Base-by-base conservation (phyloP, 805 yeast species). In the Wickerhamiella nectarea region DNA sequence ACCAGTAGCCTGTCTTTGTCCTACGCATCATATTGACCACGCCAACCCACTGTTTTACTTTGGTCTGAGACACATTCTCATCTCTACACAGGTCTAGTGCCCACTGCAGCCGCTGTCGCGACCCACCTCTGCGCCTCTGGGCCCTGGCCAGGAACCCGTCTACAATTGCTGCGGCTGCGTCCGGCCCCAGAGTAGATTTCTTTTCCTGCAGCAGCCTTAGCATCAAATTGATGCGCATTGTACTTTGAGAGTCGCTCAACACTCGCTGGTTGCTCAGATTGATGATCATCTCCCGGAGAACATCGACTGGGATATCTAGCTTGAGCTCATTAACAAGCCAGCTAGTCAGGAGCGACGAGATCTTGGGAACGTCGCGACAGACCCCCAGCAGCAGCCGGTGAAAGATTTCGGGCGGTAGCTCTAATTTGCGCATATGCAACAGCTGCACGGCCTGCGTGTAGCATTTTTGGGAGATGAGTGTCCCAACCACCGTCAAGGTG, bases 101-200 rank as follows among this genome's bases (percentile, higher is more conserved):
- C 60, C 59, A 58, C 21, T 47, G 40, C 31, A 60, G 52, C 6
- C 63, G 48, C 11, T 26, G 25, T 1, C 53, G 49, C 29, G 56
- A 50, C 8, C 62, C 62, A 19, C 53, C 40, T 9, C 53, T 50
- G 2, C 38, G 44, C 2, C 14, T 22, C 14, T 38, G 29, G 1
- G 60, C 52, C 19, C 57, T 46, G 1, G 19, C 19, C n/a, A 60
- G 35, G 10, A 56, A 34, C 7, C 53, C 51, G 19, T 55, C 49
- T 4, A 59, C 62, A 6, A 60, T 26, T 3, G 45, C 54, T 0
- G 34, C 41, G 1, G 55, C 51, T 3, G 55, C 45, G 3, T 18
- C 42, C 1, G 44, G 40, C 3, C 46, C 49, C 3, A 43, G 34
- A 1, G 36, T 24, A 4, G 47, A 48, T 10, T 20, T 21, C 17